Conservation (phyloP, 2,329 filamentous ascomycete species). For the Colletotrichum sp. region DNA sequence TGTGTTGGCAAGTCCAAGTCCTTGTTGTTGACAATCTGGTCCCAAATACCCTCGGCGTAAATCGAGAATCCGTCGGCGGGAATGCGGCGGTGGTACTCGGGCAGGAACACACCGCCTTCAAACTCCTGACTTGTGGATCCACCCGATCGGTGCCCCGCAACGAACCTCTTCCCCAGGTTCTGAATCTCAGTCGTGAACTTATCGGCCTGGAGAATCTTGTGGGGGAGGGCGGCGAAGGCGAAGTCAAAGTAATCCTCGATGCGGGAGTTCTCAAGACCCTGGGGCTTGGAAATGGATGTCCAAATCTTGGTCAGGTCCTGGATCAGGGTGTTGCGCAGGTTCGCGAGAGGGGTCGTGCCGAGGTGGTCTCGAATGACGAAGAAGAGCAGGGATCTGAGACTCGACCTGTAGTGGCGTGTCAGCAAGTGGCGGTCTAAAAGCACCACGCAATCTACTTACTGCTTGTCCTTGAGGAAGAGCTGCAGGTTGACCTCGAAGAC, state of each 20-base stretch:
- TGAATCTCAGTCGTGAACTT: slow-evolving; percentile 84
- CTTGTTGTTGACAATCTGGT: slow-evolving; percentile 99
- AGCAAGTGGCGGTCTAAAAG: background rate
- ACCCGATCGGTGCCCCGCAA: slow-evolving; percentile 76
- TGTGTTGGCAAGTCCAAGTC: slow-evolving; percentile 96
- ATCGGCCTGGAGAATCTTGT: slow-evolving; percentile 95
- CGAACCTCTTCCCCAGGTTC: slow-evolving; percentile 81
- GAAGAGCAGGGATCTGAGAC: slow-evolving; percentile 89
- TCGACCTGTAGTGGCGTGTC: slow-evolving; percentile 62
- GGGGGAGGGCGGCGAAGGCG: slow-evolving; percentile 91
- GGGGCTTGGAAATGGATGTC: slow-evolving; percentile 89
- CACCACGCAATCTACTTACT: slow-evolving; percentile 58
- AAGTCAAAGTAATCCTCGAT: slow-evolving; percentile 99
- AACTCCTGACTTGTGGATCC: slow-evolving; percentile 71
- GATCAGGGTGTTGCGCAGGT: slow-evolving; percentile 87
- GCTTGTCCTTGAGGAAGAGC: slow-evolving; percentile 93
- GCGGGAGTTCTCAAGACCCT: slow-evolving; percentile 83
- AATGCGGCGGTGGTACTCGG: slow-evolving; percentile 94
- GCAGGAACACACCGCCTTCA: slow-evolving; percentile 83
- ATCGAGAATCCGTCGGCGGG: slow-evolving; percentile 96
- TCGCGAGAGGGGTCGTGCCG: slow-evolving; percentile 86
- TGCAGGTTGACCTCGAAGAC: slow-evolving; percentile 99
- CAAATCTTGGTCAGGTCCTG: slow-evolving; percentile 93
- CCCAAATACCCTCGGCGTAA: slow-evolving; percentile 95
- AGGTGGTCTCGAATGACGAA: slow-evolving; percentile 99